Percentiles rank a stretch among this genome's conserved stretches.
Conservation (phyloP, 176 grass and related monocot species). For the Tuctoria greenei region DNA sequence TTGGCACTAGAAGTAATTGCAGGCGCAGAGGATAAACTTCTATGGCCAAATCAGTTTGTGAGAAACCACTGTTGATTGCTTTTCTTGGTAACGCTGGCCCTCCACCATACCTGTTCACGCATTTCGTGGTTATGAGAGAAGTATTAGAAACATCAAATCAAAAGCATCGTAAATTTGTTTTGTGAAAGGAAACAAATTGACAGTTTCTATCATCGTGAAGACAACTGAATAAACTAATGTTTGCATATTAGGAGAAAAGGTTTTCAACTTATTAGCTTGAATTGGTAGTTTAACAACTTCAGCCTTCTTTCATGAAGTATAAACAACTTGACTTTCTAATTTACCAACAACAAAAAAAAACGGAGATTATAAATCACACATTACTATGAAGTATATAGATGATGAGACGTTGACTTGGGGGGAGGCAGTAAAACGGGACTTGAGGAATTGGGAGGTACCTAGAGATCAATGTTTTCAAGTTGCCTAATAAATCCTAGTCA, state of each 20-base stretch:
- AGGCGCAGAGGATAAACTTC: constrained; percentile 99
- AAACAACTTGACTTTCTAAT: neutral
- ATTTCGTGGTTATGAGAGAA: constrained; percentile 36
- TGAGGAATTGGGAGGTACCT: too few relatives aligned
- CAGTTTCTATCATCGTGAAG: neutral
- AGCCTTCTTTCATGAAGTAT: neutral
- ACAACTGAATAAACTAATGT: neutral
- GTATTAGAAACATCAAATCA: constrained; percentile 13
- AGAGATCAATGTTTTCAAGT: too few relatives aligned
- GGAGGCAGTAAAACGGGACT: too few relatives aligned
- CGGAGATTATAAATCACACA: neutral
- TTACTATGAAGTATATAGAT: neutral
- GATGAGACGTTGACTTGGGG: too few relatives aligned
- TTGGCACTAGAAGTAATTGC: constrained; percentile 79
- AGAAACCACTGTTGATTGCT: constrained; percentile 92
- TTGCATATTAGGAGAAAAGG: neutral
- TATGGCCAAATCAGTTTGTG: constrained; percentile 93
- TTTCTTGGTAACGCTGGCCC: constrained; percentile 88
- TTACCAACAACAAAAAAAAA: constrained; percentile 19
- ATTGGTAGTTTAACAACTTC: neutral
- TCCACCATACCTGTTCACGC: constrained; percentile 80
- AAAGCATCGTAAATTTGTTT: neutral
- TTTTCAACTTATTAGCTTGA: constrained; percentile 13
- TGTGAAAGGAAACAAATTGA: neutral
- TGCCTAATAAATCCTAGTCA: too few relatives aligned